Percentiles rank a stretch among this genome's conserved stretches.
Conservation (phyloP, 139 green algal species). For the Raphidocelis subcapitata region DNA sequence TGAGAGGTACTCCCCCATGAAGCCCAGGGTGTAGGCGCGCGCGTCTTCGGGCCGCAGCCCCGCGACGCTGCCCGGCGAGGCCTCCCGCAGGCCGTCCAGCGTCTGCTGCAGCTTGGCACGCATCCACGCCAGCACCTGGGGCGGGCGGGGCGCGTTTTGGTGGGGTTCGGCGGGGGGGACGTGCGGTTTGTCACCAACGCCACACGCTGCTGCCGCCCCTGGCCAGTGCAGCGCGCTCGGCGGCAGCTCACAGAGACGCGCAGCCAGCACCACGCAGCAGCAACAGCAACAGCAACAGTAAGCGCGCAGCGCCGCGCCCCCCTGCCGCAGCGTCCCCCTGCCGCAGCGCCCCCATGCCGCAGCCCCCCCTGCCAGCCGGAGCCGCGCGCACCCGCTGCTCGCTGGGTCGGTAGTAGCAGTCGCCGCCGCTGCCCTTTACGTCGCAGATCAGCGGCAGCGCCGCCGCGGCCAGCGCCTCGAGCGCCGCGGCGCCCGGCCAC, state of each 20-base stretch:
- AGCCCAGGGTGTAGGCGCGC: slow-evolving; percentile 17
- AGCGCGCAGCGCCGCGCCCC: no score
- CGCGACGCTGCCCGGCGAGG: slow-evolving; percentile 21
- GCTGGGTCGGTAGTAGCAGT: slow-evolving; percentile 19
- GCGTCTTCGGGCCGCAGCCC: slow-evolving; percentile 1
- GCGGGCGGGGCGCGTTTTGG: no score
- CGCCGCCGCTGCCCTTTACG: slow-evolving; percentile 10
- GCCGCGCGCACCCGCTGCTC: slow-evolving; percentile 4
- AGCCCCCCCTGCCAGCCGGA: no score
- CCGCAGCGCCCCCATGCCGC: no score
- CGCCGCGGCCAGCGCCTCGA: slow-evolving; percentile 6
- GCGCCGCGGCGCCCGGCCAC: slow-evolving; percentile 7
- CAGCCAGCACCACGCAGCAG: no score
- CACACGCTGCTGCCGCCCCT: no score
- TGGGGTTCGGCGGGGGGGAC: no score
- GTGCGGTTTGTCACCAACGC: no score
- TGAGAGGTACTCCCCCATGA: slow-evolving; percentile 22
- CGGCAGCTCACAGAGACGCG: no score
- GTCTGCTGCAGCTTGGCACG: not conserved
- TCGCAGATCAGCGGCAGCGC: slow-evolving; percentile 29
- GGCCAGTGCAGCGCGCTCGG: no score
- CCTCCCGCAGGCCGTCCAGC: slow-evolving; percentile 3
- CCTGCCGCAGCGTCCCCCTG: no score
- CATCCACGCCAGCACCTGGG: slow-evolving; percentile 18
- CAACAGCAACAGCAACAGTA: not conserved